These are phyloP conservation scores for Orbilia brochopaga DNA, from an alignment of 2,329 filamentous ascomycete species.

Conservation along the genomic window DNA sequence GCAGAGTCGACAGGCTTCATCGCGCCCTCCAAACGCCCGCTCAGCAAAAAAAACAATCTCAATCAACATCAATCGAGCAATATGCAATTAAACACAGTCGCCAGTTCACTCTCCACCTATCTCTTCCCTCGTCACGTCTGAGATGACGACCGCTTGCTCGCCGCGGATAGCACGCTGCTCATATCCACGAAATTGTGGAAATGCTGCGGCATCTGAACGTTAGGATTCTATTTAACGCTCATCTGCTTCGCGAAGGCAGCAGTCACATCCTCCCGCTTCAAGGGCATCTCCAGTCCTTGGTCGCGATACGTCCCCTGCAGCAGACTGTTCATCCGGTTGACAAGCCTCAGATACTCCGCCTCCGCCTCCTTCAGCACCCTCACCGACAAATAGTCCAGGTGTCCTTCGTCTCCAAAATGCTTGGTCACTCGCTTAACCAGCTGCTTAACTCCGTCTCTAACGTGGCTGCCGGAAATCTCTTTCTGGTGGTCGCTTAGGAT, in stretches of 20 bases:
- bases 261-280: conserved; percentile 55
- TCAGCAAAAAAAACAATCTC: background rate
- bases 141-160: conserved; percentile 24
- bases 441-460: conserved; percentile 86
- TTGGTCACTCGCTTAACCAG: conserved; percentile 93
- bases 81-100: background rate
- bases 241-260: conserved; percentile 55
- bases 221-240: conserved; percentile 51
- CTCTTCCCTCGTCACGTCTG: conserved; percentile 7
- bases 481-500: conserved; percentile 70
- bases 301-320: conserved; percentile 56
- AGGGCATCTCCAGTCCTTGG: conserved; percentile 53
- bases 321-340: conserved; percentile 62
- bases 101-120: background rate
- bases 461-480: conserved; percentile 73
- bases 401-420: conserved; percentile 90
- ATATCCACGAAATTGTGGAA: conserved; percentile 48
- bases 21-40: background rate
- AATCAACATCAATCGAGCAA: background rate
- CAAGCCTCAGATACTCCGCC: conserved; percentile 63
- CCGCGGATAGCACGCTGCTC: conserved; percentile 22
- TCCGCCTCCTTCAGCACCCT: conserved; percentile 69
- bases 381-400: conserved; percentile 68
- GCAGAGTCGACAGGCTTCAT: background rate
- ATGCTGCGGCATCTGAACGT: conserved; percentile 47